Base-by-base conservation (phyloP, 352 stramenopile species). In the Phytophthora brassicae region DNA sequence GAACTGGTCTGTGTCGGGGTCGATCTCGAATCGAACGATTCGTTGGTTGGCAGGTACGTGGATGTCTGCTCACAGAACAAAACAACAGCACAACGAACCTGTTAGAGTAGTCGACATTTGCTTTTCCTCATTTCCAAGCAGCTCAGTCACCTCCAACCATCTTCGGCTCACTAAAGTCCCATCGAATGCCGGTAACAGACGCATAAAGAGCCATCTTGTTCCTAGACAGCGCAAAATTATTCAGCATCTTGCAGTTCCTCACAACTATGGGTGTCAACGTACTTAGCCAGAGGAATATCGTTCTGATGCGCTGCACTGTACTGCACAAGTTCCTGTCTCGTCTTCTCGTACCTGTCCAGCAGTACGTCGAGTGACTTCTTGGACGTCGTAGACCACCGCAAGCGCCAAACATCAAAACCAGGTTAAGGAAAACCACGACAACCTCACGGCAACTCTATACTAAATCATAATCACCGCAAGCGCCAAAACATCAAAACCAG, bases 191-290 rank as follows among this genome's bases (percentile, higher is more conserved):
- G 5, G 81, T 91, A 12, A 91, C 68, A 6, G 79, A 79, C 3
- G 84, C 84, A 35, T 88, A 90, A 19, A 93, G 60, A 22, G 79
- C 86, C 79, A 93, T 91, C 51, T 88, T 78, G 46, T 89, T 84
- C 45, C 84, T 93, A 50, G n/a, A 59, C 36, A 44, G 19, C 14
- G 14, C 35, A n/a, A 12, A 2, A 6, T 23, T n/a, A 28, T 2
- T 5, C 8, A 43, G 23, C 35, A 43, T 44, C 38, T 44, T 23
- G 38, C 12, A 14, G 17, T 22, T 9, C 56, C 7, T n/a, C 35
- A 35, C 41, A 20, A 46, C 50, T 7, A 23, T 14, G 39, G n/a
- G 11, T 31, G 16, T 39, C 0, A 12, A 55, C 60, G 39, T 68
- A 92, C 83, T 92, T 92, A 66, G 83, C 81, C 23, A 72, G 60